Evolutionary conservation across 1,139 yeast species (phyloP).

Genomic region (Scheffersomyces illinoinensis): DNA sequence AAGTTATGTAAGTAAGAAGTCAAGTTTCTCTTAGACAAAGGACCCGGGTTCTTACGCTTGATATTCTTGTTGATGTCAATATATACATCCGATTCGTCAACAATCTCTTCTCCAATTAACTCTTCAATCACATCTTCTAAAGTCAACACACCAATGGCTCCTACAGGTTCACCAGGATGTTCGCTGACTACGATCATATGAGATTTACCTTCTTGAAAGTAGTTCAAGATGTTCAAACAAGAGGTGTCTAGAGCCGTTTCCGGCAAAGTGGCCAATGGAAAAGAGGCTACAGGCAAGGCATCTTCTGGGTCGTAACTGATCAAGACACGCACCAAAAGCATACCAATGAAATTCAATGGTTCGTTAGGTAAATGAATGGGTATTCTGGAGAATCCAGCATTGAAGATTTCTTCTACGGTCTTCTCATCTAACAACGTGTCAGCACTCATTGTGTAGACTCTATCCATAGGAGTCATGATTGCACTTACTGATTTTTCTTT

Average conservation of each 20-base stretch:
- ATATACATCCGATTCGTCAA: slow-evolving; percentile 95
- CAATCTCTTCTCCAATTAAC: slow-evolving; percentile 95
- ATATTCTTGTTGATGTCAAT: slow-evolving; percentile 87
- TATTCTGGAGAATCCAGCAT: slow-evolving; percentile 92
- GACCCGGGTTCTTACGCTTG: slow-evolving; percentile 82
- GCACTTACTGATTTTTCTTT: slow-evolving; percentile 85
- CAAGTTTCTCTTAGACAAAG: slow-evolving; percentile 70
- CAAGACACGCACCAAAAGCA: slow-evolving; percentile 88
- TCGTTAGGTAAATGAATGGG: slow-evolving; percentile 94
- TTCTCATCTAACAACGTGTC: slow-evolving; percentile 81
- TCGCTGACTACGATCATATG: slow-evolving; percentile 95
- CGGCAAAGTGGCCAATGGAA: slow-evolving; percentile 94
- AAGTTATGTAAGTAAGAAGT: slow-evolving; percentile 67
- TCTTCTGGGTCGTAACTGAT: slow-evolving; percentile 98
- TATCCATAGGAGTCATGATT: slow-evolving; percentile 93
- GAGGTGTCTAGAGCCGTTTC: slow-evolving; percentile 92
- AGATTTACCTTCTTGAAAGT: slow-evolving; percentile 96
- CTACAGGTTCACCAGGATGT: slow-evolving; percentile 82
- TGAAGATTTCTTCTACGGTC: slow-evolving; percentile 85
- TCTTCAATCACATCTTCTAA: slow-evolving; percentile 97
- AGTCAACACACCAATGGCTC: slow-evolving; percentile 90
- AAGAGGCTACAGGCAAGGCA: slow-evolving; percentile 85
- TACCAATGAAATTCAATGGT: slow-evolving; percentile 89
- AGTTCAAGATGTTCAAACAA: slow-evolving; percentile 88
- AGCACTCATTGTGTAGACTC: slow-evolving; percentile 87